These are phyloP conservation scores for Blastosporella zonata DNA, from an alignment of 1,284 basidiomycete genomes.

Conservation along the genomic window DNA sequence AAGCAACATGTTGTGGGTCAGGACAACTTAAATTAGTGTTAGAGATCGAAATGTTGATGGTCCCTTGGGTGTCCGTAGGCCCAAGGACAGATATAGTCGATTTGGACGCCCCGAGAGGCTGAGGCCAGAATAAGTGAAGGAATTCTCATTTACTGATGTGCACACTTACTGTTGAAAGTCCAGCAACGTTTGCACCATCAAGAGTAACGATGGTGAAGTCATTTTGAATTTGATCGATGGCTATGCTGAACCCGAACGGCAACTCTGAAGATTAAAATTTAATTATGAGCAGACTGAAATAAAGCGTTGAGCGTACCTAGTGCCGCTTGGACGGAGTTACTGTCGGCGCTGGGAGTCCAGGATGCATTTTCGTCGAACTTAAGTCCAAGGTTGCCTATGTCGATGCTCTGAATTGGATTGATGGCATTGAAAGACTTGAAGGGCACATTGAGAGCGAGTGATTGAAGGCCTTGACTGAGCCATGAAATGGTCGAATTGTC, in stretches of 20 bases:
- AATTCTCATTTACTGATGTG: neutral
- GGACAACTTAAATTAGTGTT: conserved; percentile 54
- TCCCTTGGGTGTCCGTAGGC: conserved; percentile 59
- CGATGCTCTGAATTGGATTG: conserved; percentile 66
- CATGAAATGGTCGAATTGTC: conserved; percentile 62
- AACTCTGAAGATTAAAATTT: conserved; percentile 39
- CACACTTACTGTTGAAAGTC: conserved; percentile 48
- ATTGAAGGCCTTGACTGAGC: conserved; percentile 62
- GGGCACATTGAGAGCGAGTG: conserved; percentile 57
- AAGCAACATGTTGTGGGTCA: conserved; percentile 46
- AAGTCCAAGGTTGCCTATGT: conserved; percentile 62
- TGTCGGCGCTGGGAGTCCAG: conserved; percentile 60
- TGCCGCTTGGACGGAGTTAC: conserved; percentile 56
- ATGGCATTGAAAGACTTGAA: conserved; percentile 57
- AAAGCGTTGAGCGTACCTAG: conserved; percentile 40
- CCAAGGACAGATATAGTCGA: conserved; percentile 52
- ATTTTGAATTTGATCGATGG: conserved; percentile 68
- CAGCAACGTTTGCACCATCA: conserved; percentile 50
- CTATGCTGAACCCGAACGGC: conserved; percentile 74
- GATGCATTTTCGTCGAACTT: conserved; percentile 53
- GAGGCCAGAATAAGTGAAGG: conserved; percentile 12
- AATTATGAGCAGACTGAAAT: neutral
- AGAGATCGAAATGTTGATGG: conserved; percentile 63
- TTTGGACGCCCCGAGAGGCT: conserved; percentile 60
- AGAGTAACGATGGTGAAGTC: conserved; percentile 54